Conservation (phyloP, 1,284 basidiomycete species). For the Cutaneotrichosporon arboriforme region DNA sequence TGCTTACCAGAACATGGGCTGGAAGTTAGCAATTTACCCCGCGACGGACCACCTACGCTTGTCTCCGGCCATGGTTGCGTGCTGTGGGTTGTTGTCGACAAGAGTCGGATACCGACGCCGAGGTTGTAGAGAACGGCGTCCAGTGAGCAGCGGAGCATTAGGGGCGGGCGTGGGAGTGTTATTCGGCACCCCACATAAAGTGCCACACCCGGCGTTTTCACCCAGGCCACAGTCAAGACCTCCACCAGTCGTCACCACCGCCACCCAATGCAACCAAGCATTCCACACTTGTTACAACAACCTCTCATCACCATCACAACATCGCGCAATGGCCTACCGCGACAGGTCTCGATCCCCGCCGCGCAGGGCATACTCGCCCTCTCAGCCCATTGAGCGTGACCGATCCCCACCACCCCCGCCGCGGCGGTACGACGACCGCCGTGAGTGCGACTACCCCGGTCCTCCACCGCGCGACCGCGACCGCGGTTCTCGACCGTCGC, state of each 20-base stretch:
- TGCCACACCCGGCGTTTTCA: neutral
- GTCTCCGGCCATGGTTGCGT: conserved; percentile 30
- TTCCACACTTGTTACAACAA: neutral
- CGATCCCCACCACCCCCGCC: conserved; percentile 5
- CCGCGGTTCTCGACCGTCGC: conserved; percentile 8
- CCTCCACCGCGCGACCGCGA: conserved; percentile 15
- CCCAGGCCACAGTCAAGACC: too few species aligned
- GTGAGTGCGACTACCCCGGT: neutral
- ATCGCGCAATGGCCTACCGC: neutral
- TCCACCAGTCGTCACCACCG: too few species aligned
- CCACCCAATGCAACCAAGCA: too few species aligned
- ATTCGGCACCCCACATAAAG: neutral
- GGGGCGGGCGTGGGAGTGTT: too few species aligned
- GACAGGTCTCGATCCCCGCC: conserved; percentile 1
- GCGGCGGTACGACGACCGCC: conserved; percentile 18
- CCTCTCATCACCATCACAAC: neutral
- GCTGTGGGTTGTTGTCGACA: neutral
- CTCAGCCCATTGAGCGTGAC: neutral
- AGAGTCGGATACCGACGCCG: neutral
- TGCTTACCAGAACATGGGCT: conserved; percentile 31
- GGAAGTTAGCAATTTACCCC: neutral
- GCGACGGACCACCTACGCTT: neutral
- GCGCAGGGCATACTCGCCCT: neutral
- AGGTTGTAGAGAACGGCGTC: neutral
- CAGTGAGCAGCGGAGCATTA: neutral